Conservation (phyloP, 2,329 filamentous ascomycete species). For the Penicillium hesseltinei region DNA sequence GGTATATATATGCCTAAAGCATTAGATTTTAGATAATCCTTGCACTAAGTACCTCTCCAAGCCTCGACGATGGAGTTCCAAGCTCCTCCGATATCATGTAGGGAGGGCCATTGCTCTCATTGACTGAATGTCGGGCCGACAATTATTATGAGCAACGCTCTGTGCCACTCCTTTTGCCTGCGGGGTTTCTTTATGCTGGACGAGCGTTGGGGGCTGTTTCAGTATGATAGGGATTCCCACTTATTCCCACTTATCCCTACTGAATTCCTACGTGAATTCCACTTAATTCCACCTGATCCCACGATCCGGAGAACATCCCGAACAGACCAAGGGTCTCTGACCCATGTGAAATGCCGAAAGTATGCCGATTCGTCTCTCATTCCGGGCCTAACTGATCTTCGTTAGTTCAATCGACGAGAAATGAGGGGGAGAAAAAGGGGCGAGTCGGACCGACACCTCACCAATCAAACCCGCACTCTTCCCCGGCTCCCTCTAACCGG, state of each 20-base stretch:
- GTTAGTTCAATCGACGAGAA: neutral
- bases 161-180: neutral
- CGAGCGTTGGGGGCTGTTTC: neutral
- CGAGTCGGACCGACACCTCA: conserved; percentile 1
- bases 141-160: neutral
- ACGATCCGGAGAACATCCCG: neutral
- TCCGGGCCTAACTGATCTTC: neutral
- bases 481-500: neutral
- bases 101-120: neutral
- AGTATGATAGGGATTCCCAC: neutral
- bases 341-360: neutral
- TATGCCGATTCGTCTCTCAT: conserved; percentile 5
- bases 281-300: neutral
- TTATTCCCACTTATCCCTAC: neutral
- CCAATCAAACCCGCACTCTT: neutral
- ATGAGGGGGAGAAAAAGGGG: neutral
- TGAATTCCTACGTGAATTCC: too few relatives aligned
- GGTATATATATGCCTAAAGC: neutral
- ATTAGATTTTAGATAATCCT: too few relatives aligned
- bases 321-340: neutral
- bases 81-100: neutral
- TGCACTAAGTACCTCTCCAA: neutral
- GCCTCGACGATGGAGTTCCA: conserved; percentile 1
- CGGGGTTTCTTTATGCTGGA: neutral
- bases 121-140: conserved; percentile 9